These are phyloP conservation scores for Funneliformis geosporum DNA, from an alignment of 192 early-diverging fungal species.

Conservation along the genomic window DNA sequence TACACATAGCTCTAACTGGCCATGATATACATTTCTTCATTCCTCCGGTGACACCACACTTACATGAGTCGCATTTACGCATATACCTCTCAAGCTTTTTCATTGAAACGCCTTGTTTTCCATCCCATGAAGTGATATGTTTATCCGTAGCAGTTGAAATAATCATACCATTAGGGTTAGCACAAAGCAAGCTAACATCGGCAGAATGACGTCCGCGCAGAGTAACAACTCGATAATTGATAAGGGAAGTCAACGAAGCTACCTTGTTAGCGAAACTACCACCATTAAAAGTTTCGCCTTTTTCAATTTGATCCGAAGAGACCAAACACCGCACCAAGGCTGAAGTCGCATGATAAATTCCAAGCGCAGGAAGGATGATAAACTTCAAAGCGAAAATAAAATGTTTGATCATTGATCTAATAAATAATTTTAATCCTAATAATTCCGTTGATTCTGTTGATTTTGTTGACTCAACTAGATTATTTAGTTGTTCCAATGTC, in stretches of 20 bases:
- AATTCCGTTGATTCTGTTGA: neutral
- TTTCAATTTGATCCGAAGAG: neutral
- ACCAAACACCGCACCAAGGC: neutral
- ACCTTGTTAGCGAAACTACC: neutral
- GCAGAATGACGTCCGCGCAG: conserved; percentile 29
- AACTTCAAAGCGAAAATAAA: neutral
- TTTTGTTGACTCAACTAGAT: neutral
- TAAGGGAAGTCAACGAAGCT: neutral
- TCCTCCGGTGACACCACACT: conserved; percentile 24
- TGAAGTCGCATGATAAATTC: conserved; percentile 4
- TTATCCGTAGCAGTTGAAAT: conserved; percentile 22
- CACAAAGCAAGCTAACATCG: conserved; percentile 26
- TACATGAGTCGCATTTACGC: conserved; percentile 27
- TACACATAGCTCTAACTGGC: conserved; percentile 28
- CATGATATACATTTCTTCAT: conserved; percentile 31
- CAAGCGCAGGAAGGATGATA: neutral
- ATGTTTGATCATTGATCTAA: neutral
- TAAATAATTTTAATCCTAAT: neutral
- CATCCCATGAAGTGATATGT: conserved; percentile 32
- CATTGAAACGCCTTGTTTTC: conserved; percentile 3
- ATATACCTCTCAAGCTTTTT: conserved; percentile 30
- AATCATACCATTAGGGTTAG: conserved; percentile 16
- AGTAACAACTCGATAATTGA: neutral
- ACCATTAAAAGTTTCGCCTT: too few relatives aligned
- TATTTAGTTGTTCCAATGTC: too few relatives aligned